Conservation (phyloP, 805 yeast genomes). For the Kuraishia ogatae region DNA sequence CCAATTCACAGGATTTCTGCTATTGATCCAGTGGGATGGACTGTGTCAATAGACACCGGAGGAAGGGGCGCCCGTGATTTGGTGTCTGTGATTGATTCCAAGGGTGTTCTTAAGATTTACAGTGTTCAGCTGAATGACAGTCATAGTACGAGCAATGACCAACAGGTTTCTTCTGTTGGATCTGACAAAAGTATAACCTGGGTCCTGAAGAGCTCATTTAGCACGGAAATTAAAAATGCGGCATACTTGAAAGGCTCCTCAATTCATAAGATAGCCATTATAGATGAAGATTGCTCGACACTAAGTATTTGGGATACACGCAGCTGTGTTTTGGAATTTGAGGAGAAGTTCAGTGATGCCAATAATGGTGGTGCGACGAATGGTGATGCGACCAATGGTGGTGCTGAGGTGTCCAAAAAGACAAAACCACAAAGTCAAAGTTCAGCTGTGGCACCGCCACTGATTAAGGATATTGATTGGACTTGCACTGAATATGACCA, state of each 20-base stretch:
- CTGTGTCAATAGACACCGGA: constrained; percentile 17
- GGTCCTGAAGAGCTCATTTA: constrained; percentile 39
- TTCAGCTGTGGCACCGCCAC: constrained; percentile 13
- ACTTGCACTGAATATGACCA: constrained; percentile 58
- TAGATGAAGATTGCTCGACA: constrained; percentile 40
- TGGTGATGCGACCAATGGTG: constrained; percentile 7
- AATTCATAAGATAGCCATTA: constrained; percentile 65
- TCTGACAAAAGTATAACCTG: constrained; percentile 31
- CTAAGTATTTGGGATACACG: constrained; percentile 77
- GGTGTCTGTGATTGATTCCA: constrained; percentile 47
- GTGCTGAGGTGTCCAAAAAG: constrained; percentile 4
- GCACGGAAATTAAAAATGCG: constrained; percentile 47
- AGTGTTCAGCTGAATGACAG: constrained; percentile 24
- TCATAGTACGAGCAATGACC: not conserved
- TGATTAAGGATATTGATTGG: constrained; percentile 79
- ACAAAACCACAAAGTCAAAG: not conserved
- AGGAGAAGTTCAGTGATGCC: constrained; percentile 27
- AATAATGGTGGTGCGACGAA: constrained; percentile 1
- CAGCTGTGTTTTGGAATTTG: constrained; percentile 58
- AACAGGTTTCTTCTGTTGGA: not conserved
- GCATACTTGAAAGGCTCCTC: constrained; percentile 65
- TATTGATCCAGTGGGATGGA: constrained; percentile 64
- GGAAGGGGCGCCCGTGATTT: constrained; percentile 29
- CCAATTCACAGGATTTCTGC: constrained; percentile 37
- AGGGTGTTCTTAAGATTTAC: constrained; percentile 43